Conservation (phyloP, 306 rosid genomes). For the Vigna radiata region DNA sequence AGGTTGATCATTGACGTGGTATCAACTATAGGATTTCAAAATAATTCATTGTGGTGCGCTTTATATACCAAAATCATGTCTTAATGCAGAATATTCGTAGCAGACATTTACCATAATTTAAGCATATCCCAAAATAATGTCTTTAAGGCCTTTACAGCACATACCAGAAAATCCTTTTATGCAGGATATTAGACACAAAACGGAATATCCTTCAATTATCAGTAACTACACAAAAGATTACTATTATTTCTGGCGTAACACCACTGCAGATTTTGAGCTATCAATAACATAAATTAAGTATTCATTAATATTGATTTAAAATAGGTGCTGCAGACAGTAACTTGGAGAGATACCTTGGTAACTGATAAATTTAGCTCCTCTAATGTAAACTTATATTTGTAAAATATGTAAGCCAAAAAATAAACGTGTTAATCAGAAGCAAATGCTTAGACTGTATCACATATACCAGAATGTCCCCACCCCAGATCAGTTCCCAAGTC, state of each 20-base stretch:
- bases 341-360: neutral
- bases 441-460: constrained; percentile 44
- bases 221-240: constrained; percentile 29
- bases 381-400: constrained; percentile 9
- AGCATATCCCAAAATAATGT: neutral
- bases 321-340: neutral
- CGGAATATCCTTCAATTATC: constrained; percentile 24
- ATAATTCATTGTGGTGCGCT: constrained; percentile 7
- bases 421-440: constrained; percentile 47
- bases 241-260: constrained; percentile 15
- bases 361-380: constrained; percentile 5
- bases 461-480: constrained; percentile 34
- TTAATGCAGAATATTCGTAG: constrained; percentile 33
- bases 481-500: constrained; percentile 3
- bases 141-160: constrained; percentile 11
- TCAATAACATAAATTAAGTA: neutral
- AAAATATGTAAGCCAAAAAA: constrained; percentile 38
- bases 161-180: neutral
- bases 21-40: constrained; percentile 36
- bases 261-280: neutral
- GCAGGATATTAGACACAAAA: neutral
- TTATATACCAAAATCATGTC: constrained; percentile 29
- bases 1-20: constrained; percentile 42
- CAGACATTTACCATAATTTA: constrained; percentile 17
- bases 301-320: neutral